Evolutionary conservation across 306 rosid genomes (phyloP), one percentile per base, ranked within the genome.

Genomic region (Crataegus laevigata): DNA sequence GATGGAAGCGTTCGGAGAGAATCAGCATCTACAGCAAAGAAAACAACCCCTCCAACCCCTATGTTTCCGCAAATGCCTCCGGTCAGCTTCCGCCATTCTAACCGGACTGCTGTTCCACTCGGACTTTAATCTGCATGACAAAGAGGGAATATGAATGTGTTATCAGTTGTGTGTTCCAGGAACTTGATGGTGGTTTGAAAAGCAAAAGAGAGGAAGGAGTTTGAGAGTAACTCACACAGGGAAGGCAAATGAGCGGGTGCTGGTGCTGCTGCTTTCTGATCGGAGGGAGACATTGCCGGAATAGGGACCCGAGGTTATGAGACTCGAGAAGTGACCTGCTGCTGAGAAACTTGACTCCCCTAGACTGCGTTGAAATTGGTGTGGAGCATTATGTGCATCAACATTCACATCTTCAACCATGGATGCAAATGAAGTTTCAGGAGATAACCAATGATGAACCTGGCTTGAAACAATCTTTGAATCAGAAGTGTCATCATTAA

Each of bases 181-280:
- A 43, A 17, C 52, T 13, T 15, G 3, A 59, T 19, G 11, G 47
- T 6, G 14, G 60, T 34, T 30, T 19, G 68, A 26, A 12, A 30
- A 77, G 30, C 25, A 70, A 66, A 28, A 58, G 22, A 42, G 11
- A 29, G 6, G n/a, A 24, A 38, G 42, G 62, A 5, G 45, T 55
- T 47, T 10, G 3, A 22, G 12, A 1, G 30, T 17, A 2, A 82
- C 79, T 32, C 84, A 92, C 99, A 90, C 43, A 0, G 99, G 99
- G 77, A 96, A 96, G 51, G 99, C 99, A 29, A 96, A 96, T 61
- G 99, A 96, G 10, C 97, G 96, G 0, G 97, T 88, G 96, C 99
- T 96, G 9, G 96, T 90, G 11, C 96, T 86, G 87, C 99, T 96
- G 91, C 99, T 90, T 42, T 96, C 99, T 0, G 99, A 96, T 67